Percentiles rank a stretch among this genome's conserved stretches.
phyloP scores from a whole-genome alignment of 768 basidiomycete genomes.

The Suillus occidentalis region DNA sequence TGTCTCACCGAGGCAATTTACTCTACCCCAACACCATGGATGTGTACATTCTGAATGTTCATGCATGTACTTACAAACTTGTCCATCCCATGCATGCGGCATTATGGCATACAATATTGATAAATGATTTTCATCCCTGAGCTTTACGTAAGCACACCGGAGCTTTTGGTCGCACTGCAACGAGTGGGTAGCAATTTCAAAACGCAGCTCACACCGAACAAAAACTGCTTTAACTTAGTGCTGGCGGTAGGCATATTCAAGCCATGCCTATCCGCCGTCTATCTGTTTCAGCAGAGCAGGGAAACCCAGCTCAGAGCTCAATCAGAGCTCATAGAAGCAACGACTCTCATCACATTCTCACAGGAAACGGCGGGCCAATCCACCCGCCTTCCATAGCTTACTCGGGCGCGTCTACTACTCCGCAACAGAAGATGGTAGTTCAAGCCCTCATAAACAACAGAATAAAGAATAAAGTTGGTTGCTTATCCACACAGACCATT shows the following conservation, averaged over 20 bases:
- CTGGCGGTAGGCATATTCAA: conserved; percentile 27
- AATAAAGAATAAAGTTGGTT: conserved; percentile 73
- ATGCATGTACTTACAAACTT: not conserved
- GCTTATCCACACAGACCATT: conserved; percentile 3
- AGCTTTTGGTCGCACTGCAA: conserved; percentile 6
- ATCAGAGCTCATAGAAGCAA: conserved; percentile 60
- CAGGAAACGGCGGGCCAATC: conserved; percentile 27
- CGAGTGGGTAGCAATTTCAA: not conserved
- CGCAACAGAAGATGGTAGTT: conserved; percentile 76
- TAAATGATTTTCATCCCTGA: not conserved
- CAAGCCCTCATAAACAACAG: conserved; percentile 70
- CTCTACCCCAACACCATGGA: not conserved
- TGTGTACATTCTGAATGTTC: not conserved
- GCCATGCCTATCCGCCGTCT: conserved; percentile 57
- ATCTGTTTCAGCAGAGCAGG: conserved; percentile 55
- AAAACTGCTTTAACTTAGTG: conserved; percentile 6
- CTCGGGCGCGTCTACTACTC: conserved; percentile 43
- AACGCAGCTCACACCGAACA: conserved; percentile 1
- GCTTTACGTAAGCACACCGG: not conserved
- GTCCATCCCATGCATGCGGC: not conserved
- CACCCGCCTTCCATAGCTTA: conserved; percentile 39
- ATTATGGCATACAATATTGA: not conserved
- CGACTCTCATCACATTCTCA: conserved; percentile 53
- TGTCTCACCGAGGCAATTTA: not conserved
- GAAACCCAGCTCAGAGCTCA: conserved; percentile 33